These are phyloP conservation scores for Stachybotrys echinatus DNA, from an alignment of 2,329 filamentous ascomycete genomes.

Conservation along the genomic window DNA sequence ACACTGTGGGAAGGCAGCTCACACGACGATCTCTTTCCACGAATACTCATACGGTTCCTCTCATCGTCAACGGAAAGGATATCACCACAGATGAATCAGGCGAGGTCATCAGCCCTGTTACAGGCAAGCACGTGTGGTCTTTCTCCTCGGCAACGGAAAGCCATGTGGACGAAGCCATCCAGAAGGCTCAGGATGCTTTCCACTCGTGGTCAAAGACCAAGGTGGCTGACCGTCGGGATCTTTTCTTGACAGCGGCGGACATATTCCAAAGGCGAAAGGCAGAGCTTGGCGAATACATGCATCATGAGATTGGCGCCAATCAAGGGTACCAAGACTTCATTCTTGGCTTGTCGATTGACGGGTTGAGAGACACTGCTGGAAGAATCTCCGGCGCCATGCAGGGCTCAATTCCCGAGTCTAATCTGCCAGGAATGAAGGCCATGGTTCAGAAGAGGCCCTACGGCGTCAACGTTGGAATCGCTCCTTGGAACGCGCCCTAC, in stretches of 20 bases:
- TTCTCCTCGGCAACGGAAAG: slow-evolving; percentile 48
- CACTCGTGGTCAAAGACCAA: slow-evolving; percentile 57
- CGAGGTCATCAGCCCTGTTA: slow-evolving; percentile 51
- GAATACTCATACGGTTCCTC: slow-evolving; percentile 22
- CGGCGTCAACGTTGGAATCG: slow-evolving; percentile 23
- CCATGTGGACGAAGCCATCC: slow-evolving; percentile 44
- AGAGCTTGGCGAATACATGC: slow-evolving; percentile 51
- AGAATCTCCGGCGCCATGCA: slow-evolving; percentile 4
- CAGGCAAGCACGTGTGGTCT: slow-evolving; percentile 42
- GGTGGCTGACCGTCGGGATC: slow-evolving; percentile 49
- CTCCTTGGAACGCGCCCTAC: slow-evolving; percentile 22
- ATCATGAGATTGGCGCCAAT: slow-evolving; percentile 27
- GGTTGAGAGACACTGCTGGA: slow-evolving; percentile 1
- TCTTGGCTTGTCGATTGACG: slow-evolving; percentile 2
- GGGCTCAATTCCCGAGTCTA: background rate
- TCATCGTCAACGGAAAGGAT: slow-evolving; percentile 40
- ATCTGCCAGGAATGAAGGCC: slow-evolving; percentile 34
- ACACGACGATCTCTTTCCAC: too few species aligned
- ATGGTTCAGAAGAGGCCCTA: slow-evolving; percentile 44
- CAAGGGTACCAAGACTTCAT: slow-evolving; percentile 9
- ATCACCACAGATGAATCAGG: slow-evolving; percentile 42
- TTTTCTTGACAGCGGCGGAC: slow-evolving; percentile 57
- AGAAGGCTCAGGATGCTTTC: slow-evolving; percentile 52
- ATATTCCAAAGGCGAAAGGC: slow-evolving; percentile 47
- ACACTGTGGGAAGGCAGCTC: too few species aligned